Base-by-base conservation (phyloP, 148 eudicot genomes). In the Vaccinium vitisidaea region DNA sequence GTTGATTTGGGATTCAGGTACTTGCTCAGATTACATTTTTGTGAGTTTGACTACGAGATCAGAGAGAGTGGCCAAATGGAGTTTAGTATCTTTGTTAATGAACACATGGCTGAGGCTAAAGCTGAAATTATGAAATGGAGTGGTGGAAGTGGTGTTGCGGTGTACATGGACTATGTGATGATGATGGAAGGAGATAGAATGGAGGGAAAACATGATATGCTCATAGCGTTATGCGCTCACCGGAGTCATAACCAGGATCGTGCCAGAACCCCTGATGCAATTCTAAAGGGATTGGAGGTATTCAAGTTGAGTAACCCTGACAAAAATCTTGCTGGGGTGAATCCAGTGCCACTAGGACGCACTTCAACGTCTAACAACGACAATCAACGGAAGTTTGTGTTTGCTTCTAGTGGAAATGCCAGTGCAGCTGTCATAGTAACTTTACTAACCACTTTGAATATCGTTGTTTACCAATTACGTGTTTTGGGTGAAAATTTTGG, bases 1-100 rank as follows among this genome's bases (percentile, higher is more conserved):
- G 86, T 91, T 15, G 88, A 90, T 77, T 36, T 59, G 8, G 93
- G 93, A 50, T 91, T 83, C 43, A 53, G 69, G 79, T 83, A 83
- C 32, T 16, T 83, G 6, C 14, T 83, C 3, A 83, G 79, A 25
- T 54, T 83, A 15, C 67, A 83, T 87, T 83, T 87, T 25, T 86
- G 89, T 25, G 88, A 91, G 74, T 25, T 86, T 10, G 88, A 77
- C 30, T 82, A 82, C 23, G 78, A 71, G 23, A 82, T 82, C 13
- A 13, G 53, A 25, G 50, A 82, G 30, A 16, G 3, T 50, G 75
- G 61, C 63, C 61, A 12, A 16, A 49, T 14, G 55, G 46, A n/a
- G 12, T 87, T 87, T 71, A 15, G 14, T 27, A 80, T 91, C 13
- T 79, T 84, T 23, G 80, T 91, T 2, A 78, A 80, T 69, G 55